A percentile compares a stretch with the other conserved stretches of the same genome.
Evolutionary conservation across 208 protist species (phyloP).

Genomic region (Phytomonas francai): DNA sequence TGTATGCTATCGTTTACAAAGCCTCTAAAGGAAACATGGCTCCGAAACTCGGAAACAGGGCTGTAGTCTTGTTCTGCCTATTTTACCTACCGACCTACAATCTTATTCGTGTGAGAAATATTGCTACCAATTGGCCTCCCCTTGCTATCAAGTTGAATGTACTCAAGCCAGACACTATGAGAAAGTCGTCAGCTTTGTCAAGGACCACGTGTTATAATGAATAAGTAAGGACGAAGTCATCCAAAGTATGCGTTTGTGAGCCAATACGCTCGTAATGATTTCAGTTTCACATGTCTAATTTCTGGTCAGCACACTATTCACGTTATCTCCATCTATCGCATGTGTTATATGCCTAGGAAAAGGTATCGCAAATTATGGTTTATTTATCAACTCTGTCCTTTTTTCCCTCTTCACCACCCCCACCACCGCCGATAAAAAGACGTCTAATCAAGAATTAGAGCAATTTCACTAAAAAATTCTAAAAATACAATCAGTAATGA

Average conservation of each 20-base stretch:
- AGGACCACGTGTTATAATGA: neutral
- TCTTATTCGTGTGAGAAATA: neutral
- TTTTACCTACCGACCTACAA: neutral
- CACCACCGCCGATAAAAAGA: no score
- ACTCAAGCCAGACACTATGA: neutral
- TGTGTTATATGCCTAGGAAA: neutral
- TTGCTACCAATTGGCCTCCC: neutral
- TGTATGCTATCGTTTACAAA: neutral
- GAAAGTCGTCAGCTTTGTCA: neutral
- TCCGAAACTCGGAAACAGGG: neutral
- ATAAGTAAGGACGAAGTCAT: neutral
- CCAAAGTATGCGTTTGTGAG: neutral
- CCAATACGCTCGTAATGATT: neutral
- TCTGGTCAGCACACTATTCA: neutral
- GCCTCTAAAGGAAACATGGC: neutral
- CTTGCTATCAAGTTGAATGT: neutral
- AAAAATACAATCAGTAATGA: conserved; percentile 11
- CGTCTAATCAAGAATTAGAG: neutral
- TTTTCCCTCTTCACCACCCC: neutral
- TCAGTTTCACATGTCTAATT: neutral
- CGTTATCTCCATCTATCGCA: neutral
- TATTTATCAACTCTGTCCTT: neutral
- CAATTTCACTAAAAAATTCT: neutral
- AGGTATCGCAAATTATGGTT: neutral
- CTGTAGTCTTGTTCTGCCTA: neutral